Evolutionary conservation across 805 yeast genomes (phyloP), one percentile per base, ranked within the genome.

Genomic region (Priceomyces haplophilus): DNA sequence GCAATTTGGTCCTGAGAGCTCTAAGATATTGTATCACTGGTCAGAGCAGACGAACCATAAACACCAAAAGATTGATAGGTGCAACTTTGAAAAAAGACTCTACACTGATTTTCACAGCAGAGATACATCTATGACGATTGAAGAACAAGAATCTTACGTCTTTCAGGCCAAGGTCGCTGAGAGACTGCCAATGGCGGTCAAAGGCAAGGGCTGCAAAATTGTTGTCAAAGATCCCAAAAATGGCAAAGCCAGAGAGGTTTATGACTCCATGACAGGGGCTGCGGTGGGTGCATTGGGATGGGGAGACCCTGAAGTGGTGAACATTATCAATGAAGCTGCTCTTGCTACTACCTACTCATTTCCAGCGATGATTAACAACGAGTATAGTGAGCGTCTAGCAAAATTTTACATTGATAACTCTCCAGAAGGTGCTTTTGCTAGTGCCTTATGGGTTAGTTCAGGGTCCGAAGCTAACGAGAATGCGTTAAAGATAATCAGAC

Each of bases 101-200:
- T 21, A 8, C 24, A 21, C 24, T 8, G 24, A 21, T 21, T 7
- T 6, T 7, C 8, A 21, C 24, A 21, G 8, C 8, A 21, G 16
- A 5, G 16, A 16, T 37, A 58, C 58, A 48, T n/a, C n/a, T n/a
- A 58, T 76, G 49, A 63, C 66, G 16, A 56, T 73, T 30, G 69
- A 65, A 46, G 75, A 73, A 47, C 66, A 70, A 21, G 54, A 61
- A 29, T 37, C 40, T n/a, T 41, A 41, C 18, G 40, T 71, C 30
- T 74, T 75, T 60, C 78, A 73, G 55, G 71, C 64, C 30, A 55
- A 64, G 41, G 58, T 75, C 39, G 55, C 57, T 46, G 59, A 67
- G 47, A 58, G 55, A 40, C 62, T 65, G 34, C 68, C 72, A 4
- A 62, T 61, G 43, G 72, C 71, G 41, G 64, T 69, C 34, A 62